Evolutionary conservation across 495 filamentous ascomycete species (phyloP).

Genomic region (Neurospora discreta): DNA sequence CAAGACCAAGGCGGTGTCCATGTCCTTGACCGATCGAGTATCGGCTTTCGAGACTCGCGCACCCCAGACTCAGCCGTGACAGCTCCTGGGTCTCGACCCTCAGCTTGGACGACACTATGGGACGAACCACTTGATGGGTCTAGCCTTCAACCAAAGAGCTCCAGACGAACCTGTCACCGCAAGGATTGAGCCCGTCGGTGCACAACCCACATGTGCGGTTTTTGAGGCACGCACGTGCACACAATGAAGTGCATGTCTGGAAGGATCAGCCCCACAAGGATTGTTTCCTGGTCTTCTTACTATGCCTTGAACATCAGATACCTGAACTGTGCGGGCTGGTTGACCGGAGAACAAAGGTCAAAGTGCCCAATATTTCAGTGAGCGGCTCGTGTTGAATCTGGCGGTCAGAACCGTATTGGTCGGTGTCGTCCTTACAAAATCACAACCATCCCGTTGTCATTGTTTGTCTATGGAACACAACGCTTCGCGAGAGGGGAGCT

Average conservation of each 20-base stretch:
- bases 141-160: background rate
- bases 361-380: background rate
- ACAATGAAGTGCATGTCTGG: background rate
- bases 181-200: background rate
- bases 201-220: background rate
- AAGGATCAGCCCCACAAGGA: background rate
- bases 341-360: background rate
- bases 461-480: background rate
- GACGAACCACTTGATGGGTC: background rate
- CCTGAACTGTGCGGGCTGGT: background rate
- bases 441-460: background rate
- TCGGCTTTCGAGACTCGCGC: background rate
- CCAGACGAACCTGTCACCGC: background rate
- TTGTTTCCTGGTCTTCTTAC: background rate
- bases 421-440: background rate
- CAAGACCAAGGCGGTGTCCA: background rate
- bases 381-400: background rate
- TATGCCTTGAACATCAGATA: background rate
- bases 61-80: background rate
- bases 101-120: background rate
- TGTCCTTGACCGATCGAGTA: background rate
- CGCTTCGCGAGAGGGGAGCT: background rate
- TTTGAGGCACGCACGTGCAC: background rate
- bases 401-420: background rate
- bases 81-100: background rate